Evolutionary conservation across 371 early-diverging fungal genomes (phyloP), one percentile per base, ranked within the genome.

Genomic region (Mortierella sp.): DNA sequence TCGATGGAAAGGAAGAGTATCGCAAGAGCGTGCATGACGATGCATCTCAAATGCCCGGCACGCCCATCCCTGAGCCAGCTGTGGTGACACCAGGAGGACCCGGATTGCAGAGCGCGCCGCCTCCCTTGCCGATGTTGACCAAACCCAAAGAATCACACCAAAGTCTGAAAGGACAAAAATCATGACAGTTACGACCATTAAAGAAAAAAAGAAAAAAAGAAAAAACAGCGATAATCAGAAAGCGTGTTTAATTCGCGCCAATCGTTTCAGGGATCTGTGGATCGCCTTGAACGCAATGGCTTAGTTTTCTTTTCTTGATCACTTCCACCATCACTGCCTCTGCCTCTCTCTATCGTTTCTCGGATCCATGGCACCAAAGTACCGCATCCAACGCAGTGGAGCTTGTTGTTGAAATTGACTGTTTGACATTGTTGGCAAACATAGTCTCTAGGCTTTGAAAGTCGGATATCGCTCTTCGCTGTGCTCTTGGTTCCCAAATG

Each of bases 381-480:
- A 0, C 76, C 76, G 42, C 76, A 75, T 21, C 76, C 69, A 15
- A 69, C 49, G 46, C 76, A 75, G 12, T 64, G 31, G 6, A 69
- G 55, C 12, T 69, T 50, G 9, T 39, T 47, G 28, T 50, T 60
- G 31, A 48, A 69, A 24, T 75, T 75, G 60, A 75, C 64, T 0
- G 69, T 60, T 23, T 60, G 56, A 28, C 76, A 75, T 12, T 56
- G 30, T 14, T 50, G 60, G 24, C 76, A 75, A 49, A 69, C 56
- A 43, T 68, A 75, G 27, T 75, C 69, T 30, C 69, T 58, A 2
- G 76, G 69, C 26, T 54, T 66, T n/a, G 49, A 27, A 3, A 72
- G 52, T 11, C 73, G 67, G n/a, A 72, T 27, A 24, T 72, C 73
- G 7, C 28, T 21, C 39, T 53, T 44, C 44, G 19, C 3, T 44